phyloP scores from a whole-genome alignment of 176 grass and related monocot species.

The Saccharum spontaneum region DNA sequence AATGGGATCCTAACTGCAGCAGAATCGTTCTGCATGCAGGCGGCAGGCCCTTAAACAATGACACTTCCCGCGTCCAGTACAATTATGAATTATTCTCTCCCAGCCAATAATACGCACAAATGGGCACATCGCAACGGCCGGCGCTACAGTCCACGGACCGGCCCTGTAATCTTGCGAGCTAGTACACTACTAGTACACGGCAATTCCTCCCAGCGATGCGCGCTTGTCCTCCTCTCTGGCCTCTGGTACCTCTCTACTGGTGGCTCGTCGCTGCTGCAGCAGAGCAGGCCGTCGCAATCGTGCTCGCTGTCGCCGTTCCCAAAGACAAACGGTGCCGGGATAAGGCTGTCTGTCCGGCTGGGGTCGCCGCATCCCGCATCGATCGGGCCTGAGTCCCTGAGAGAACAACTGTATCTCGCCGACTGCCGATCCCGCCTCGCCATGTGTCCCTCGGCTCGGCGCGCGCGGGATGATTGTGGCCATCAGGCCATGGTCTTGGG shows the following conservation, averaged over 20 bases:
- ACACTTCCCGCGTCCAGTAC: not conserved
- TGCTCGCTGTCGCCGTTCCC: not conserved
- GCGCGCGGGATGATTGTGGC: not conserved
- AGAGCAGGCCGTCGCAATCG: constrained; percentile 24
- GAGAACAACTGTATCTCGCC: not conserved
- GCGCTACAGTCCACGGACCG: not conserved
- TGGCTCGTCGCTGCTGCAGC: not conserved
- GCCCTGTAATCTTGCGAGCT: not conserved
- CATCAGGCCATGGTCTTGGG: not conserved
- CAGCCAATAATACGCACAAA: not conserved
- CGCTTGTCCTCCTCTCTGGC: not conserved
- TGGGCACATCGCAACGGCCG: not conserved
- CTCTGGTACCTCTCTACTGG: not conserved
- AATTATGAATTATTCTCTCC: not conserved
- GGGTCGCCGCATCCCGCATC: not conserved
- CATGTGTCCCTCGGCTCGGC: not conserved
- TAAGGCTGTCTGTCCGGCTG: not conserved
- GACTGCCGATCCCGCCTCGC: not conserved
- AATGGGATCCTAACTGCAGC: not conserved
- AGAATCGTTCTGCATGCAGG: not conserved
- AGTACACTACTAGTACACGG: not conserved
- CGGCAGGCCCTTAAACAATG: not conserved
- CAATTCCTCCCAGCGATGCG: constrained; percentile 32
- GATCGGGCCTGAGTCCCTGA: not conserved
- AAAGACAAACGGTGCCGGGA: not conserved